A percentile compares a stretch with the other conserved stretches of the same genome.
Conservation (phyloP, 192 early-diverging fungal species). For the Coemansia sp. region DNA sequence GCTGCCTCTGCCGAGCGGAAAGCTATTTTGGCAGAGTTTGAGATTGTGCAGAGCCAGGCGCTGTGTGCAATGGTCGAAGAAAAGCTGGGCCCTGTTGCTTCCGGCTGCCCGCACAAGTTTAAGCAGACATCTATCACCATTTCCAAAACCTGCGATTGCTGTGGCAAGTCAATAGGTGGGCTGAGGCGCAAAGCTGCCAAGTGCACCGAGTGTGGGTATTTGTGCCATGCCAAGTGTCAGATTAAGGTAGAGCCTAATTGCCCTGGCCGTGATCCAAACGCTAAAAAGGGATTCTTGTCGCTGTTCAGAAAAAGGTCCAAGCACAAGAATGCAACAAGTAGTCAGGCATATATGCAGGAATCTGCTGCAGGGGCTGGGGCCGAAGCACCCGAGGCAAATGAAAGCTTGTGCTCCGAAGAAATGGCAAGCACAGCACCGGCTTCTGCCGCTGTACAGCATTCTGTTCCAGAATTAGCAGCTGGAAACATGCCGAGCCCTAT, state of each 20-base stretch:
- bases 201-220: conserved; percentile 41
- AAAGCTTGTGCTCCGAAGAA: no score
- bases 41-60: conserved; percentile 36
- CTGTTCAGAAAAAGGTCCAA: no score
- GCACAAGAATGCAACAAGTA: no score
- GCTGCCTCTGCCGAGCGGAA: conserved; percentile 24
- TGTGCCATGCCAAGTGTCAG: conserved; percentile 49
- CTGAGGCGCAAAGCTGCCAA: conserved; percentile 39
- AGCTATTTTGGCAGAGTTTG: conserved; percentile 37
- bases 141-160: conserved; percentile 49
- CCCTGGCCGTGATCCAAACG: conserved; percentile 30
- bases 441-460: no score
- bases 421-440: no score
- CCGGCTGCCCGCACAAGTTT: conserved; percentile 42
- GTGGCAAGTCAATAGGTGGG: conserved; percentile 46
- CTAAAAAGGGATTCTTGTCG: conserved; percentile 18
- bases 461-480: no score
- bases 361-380: no score
- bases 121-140: conserved; percentile 38
- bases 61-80: conserved; percentile 30
- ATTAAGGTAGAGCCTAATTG: conserved; percentile 49
- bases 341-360: no score
- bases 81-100: conserved; percentile 38
- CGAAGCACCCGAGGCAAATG: no score
- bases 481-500: no score